Evolutionary conservation across 352 stramenopile species (phyloP), one percentile per base, ranked within the genome.

Genomic region (Globisporangium barbulae): DNA sequence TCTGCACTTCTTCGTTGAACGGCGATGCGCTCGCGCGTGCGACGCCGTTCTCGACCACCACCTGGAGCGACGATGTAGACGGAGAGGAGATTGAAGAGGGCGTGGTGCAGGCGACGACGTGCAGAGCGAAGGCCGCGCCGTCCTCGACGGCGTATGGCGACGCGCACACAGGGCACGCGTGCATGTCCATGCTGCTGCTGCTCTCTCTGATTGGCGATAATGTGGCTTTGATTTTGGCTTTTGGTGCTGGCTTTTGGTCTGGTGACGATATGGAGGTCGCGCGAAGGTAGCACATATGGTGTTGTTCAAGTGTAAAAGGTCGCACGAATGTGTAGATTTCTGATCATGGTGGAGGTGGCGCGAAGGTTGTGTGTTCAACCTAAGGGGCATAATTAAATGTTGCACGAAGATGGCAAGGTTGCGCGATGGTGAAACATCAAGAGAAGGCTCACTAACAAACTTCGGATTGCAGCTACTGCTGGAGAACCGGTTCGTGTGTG

Each of bases 91-190:
- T n/a, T n/a, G 58, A 44, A 2, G 5, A 30, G 56, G 57, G 7
- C 4, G 59, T 48, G n/a, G 80, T 73, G 63, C 84, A 93, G 5
- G 64, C 59, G 0, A 64, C 61, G n/a, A 93, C 71, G 59, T 93
- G 84, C 22, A 84, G 77, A 50, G 79, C 80, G 42, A 90, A 79
- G 30, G 67, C 71, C 4, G 65, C 35, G 17, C 70, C 65, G 12
- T 71, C 61, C 28, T 64, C 60, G 3, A 33, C 22, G 15, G 53
- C 33, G 65, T 83, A 83, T 22, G n/a, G 19, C 62, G 75, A 64
- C 21, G 69, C 63, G 60, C 82, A 91, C 59, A 89, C 69, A 47
- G 79, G 79, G 54, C 82, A 91, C 47, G 25, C 22, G 7, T 21
- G 12, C 30, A 21, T n/a, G 42, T 53, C 57, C 37, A 49, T 25